Evolutionary conservation across 768 basidiomycete species (phyloP).

Genomic region (Nevesoporus exiguus): DNA sequence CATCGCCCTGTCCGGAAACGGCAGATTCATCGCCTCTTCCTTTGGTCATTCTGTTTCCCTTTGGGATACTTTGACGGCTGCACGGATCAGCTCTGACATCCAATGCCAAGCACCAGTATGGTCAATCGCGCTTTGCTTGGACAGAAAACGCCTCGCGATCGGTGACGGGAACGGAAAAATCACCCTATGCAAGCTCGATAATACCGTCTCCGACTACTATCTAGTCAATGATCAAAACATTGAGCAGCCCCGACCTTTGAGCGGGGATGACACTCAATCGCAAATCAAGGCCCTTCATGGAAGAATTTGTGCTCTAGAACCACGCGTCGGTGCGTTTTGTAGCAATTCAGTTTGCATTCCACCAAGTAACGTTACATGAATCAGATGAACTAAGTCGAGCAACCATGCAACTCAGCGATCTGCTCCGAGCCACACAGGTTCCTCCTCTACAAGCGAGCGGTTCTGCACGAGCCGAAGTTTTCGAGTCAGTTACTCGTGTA

Average conservation of each 20-base stretch:
- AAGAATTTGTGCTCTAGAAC: not conserved
- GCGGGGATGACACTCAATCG: not conserved
- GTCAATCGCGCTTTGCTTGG: constrained; percentile 6
- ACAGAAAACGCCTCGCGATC: not conserved
- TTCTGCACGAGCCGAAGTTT: not conserved
- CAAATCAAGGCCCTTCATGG: not conserved
- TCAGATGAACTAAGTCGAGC: not conserved
- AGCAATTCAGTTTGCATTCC: not conserved
- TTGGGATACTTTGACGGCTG: constrained; percentile 5
- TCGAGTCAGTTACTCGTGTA: no score
- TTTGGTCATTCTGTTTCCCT: not conserved
- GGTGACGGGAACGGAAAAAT: not conserved
- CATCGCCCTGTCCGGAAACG: not conserved
- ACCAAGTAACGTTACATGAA: not conserved
- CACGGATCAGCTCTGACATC: constrained; percentile 1
- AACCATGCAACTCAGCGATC: not conserved
- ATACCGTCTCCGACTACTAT: constrained; percentile 2
- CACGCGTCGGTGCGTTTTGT: not conserved
- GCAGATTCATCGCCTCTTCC: not conserved
- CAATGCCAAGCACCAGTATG: not conserved
- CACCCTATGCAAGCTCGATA: not conserved
- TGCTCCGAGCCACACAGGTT: not conserved
- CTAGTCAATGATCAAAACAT: not conserved
- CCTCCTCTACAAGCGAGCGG: not conserved
- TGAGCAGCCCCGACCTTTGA: not conserved